Evolutionary conservation across 1,284 basidiomycete species (phyloP), one percentile per base, ranked within the genome.

Genomic region (Papiliotrema terrestris): DNA sequence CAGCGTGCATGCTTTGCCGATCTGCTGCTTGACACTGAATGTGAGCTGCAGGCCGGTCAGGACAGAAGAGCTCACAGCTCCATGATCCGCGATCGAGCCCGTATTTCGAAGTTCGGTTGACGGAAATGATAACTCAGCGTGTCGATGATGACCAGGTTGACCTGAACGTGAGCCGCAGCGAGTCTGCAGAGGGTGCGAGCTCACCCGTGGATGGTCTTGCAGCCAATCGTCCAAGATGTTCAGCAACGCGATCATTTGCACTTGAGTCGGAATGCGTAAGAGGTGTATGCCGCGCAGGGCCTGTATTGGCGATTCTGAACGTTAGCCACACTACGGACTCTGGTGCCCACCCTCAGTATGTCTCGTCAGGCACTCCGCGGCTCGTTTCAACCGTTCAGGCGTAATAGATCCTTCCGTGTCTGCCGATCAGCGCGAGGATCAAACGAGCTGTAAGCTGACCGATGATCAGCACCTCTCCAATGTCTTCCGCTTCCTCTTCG

Each of bases 41-140:
- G n/a, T 53, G n/a, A 48, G 55, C 23, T 22, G 17, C 44, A n/a
- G n/a, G n/a, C n/a, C n/a, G n/a, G n/a, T n/a, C 26, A 41, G 25
- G 39, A 5, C n/a, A n/a, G n/a, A n/a, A n/a, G n/a, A 3, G 17
- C 75, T 51, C 42, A 74, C 72, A 75, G 46, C 2, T 76, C 72
- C 66, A 76, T 69, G 19, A 71, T 52, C 17, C 75, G 58, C 22
- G 65, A 63, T 39, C 67, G 57, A 0, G 62, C 56, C 9, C 29
- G 47, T 15, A 64, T 56, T 8, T 76, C 75, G 15, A 76, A 49
- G 3, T 59, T 54, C 3, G 75, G 76, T 26, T 76, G 72, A 1
- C 76, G 65, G 50, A 78, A 73, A 51, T 75, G 75, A 56, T 60
- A 73, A 39, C 72, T 75, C 17, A 78, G 57, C 1, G 72, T 75